Conservation (phyloP, 352 stramenopile species). For the Peronospora destructor region DNA sequence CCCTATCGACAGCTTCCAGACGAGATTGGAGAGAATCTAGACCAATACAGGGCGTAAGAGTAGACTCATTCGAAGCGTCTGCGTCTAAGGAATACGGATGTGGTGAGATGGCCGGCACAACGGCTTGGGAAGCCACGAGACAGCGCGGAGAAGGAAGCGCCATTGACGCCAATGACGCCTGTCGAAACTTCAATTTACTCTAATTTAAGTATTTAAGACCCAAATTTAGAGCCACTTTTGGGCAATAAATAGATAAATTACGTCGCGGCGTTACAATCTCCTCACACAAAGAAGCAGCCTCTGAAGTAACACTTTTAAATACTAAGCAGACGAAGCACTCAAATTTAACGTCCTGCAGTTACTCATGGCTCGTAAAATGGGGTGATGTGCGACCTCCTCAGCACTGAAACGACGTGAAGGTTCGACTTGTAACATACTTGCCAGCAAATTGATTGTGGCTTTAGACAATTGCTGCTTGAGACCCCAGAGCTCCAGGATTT, state of each 20-base stretch:
- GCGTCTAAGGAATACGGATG: slow-evolving; percentile 1
- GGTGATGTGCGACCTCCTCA: slow-evolving; percentile 28
- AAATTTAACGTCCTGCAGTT: neutral
- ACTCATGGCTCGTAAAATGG: slow-evolving; percentile 8
- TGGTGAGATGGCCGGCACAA: neutral
- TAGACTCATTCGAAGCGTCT: neutral
- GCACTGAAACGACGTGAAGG: slow-evolving; percentile 30
- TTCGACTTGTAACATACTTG: slow-evolving; percentile 43
- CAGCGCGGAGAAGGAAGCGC: slow-evolving; percentile 8
- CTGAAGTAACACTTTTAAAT: slow-evolving; percentile 9
- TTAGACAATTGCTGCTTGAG: slow-evolving; percentile 29
- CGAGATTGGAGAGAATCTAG: slow-evolving; percentile 11
- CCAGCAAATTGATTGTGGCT: slow-evolving; percentile 35
- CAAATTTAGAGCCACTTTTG: too few species aligned
- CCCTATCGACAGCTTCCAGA: slow-evolving; percentile 19
- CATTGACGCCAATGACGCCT: too few species aligned
- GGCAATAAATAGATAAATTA: too few species aligned
- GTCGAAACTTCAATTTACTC: too few species aligned
- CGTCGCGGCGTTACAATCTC: too few species aligned
- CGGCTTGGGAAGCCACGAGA: neutral
- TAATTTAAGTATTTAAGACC: too few species aligned
- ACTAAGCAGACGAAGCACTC: slow-evolving; percentile 9
- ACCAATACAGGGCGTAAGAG: neutral
- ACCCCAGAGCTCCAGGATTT: slow-evolving; percentile 55
- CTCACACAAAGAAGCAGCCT: too few species aligned